A percentile compares a stretch with the other conserved stretches of the same genome.
Conservation (phyloP, 257 asterid genomes). For the Prunella vulgaris region DNA sequence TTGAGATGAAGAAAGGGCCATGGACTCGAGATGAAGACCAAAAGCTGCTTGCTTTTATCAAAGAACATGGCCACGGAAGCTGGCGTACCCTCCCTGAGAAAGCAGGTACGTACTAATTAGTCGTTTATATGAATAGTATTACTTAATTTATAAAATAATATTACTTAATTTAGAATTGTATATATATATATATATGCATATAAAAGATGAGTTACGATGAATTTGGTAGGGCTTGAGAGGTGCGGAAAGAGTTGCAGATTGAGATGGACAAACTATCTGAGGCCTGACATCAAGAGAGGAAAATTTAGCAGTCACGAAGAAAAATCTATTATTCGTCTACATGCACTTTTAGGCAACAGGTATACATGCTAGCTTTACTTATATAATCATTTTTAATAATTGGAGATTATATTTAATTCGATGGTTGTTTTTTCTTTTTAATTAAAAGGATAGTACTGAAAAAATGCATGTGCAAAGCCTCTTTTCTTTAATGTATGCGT, state of each 20-base stretch:
- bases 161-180: no score
- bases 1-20: slow-evolving; percentile 53
- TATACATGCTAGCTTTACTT: not conserved
- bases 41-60: slow-evolving; percentile 31
- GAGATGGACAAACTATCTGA: slow-evolving; percentile 45
- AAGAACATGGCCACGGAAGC: slow-evolving; percentile 45
- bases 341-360: slow-evolving; percentile 56
- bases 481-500: no score
- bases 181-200: no score
- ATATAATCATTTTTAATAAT: no score
- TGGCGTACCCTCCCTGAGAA: slow-evolving; percentile 46
- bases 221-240: slow-evolving; percentile 33
- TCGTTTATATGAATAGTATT: no score
- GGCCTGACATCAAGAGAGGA: slow-evolving; percentile 46
- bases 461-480: no score
- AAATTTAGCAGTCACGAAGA: slow-evolving; percentile 49
- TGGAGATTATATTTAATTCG: no score
- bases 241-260: slow-evolving; percentile 52
- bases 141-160: no score
- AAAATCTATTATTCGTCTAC: slow-evolving; percentile 45
- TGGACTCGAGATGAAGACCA: slow-evolving; percentile 56
- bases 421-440: no score
- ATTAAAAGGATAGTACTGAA: no score
- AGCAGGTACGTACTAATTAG: slow-evolving; percentile 40
- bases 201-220: no score